Conservation (phyloP, 192 early-diverging fungal species). For the Coemansia sp. region DNA sequence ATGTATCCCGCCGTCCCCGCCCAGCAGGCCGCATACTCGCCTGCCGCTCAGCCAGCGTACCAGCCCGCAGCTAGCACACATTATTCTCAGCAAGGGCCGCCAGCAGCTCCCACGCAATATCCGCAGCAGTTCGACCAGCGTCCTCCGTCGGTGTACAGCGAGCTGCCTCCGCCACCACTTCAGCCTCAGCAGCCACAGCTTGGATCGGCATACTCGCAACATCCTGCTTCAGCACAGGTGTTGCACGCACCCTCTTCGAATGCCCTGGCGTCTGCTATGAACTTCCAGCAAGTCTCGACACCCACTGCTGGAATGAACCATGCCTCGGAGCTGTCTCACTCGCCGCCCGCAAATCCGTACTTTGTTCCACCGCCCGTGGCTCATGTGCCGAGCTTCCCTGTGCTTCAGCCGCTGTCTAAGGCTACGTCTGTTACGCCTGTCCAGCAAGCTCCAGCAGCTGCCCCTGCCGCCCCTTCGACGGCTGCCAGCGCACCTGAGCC, state of each 20-base stretch:
- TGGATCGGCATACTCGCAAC: constrained; percentile 1
- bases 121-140: constrained; percentile 35
- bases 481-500: constrained; percentile 16
- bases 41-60: constrained; percentile 36
- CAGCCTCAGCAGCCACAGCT: constrained; percentile 29
- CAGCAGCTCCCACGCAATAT: constrained; percentile 5
- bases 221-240: background rate
- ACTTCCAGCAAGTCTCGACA: constrained; percentile 2
- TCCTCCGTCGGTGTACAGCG: constrained; percentile 9
- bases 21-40: constrained; percentile 35
- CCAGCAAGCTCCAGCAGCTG: background rate
- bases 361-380: constrained; percentile 25
- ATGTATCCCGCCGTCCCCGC: constrained; percentile 33
- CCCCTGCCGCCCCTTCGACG: background rate
- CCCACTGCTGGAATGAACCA: background rate
- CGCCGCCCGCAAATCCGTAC: constrained; percentile 27
- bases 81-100: constrained; percentile 11
- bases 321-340: background rate
- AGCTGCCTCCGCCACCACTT: constrained; percentile 6
- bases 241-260: constrained; percentile 2
- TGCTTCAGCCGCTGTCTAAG: constrained; percentile 28
- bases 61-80: constrained; percentile 4
- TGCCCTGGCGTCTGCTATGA: background rate
- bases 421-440: background rate
- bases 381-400: constrained; percentile 47